Evolutionary conservation across 1,284 basidiomycete genomes (phyloP), one percentile per base, ranked within the genome.

Genomic region (Ustilago bromivora): DNA sequence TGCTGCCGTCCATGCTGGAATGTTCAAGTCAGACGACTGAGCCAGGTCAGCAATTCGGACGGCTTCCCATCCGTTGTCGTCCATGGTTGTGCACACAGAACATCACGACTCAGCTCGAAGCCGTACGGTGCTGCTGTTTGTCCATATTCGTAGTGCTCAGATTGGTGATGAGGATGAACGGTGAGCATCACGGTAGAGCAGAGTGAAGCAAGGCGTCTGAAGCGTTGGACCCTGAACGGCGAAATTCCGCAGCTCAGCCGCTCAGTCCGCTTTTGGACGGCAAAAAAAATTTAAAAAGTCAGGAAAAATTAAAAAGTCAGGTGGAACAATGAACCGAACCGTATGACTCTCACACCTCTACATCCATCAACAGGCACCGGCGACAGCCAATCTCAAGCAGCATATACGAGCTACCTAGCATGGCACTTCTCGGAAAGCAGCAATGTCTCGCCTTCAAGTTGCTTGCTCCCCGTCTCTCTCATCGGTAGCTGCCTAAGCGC

Each of bases 221-320:
- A 10, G 38, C 10, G 38, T 11, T 11, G 38, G 68, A 71, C 68
- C 68, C 68, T 71, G 68, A 71, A 43, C 57, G 57, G 47, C 40
- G n/a, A 70, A 70, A 61, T 61, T 52, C 58, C 61, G 60, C 51
- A 46, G 19, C 6, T 17, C 6, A 47, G 57, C 28, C 23, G 62
- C 62, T 71, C 68, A 61, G 68, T 62, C 59, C 69, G 63, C 59
- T 71, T 71, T 49, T 17, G 62, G 62, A 64, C 57, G 49, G 46
- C 31, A 28, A 7, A 15, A 23, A 23, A 19, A 41, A 11, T 2
- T 19, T 10, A 17, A 23, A 31, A 56, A 43, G 40, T 15, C 17
- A 56, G 34, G 28, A 23, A 23, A 19, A 41, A 11, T 19, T 10
- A 17, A 23, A 31, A 56, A 43, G 40, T 15, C 17, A 56, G 34